Evolutionary conservation across 306 rosid species (phyloP), one percentile per base, ranked within the genome.

Genomic region (Prunus davidiana): DNA sequence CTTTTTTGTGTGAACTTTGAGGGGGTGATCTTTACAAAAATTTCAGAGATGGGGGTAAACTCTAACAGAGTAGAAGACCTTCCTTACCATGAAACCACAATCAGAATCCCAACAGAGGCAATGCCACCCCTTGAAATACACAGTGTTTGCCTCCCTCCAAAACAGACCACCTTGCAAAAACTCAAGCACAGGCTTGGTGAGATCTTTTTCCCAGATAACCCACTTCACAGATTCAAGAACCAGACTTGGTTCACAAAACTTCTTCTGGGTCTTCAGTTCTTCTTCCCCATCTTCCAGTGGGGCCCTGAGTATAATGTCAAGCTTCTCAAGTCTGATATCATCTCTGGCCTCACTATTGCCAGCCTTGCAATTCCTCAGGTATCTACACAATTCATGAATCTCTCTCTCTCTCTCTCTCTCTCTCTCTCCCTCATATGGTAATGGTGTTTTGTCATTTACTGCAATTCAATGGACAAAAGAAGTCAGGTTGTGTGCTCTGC

Each of bases 351-450:
- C 87, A 96, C 99, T 79, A 96, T 96, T 80, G 99, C 98, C 46
- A 92, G 97, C 75, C 97, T 96, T 7, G 96, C 98, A 57, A 96
- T 96, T 71, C 99, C 99, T 41, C 99, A 92, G 97, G 99, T 93
- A 46, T 2, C 43, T 38, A 38, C 43, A 38, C 43, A 38, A 38
- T 7, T 38, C 43, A 6, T 68, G n/a, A 27, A 24, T 57, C 61
- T 8, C 34, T 57, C 38, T 54, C 30, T 20, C 12, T 32, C 55
- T 57, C 56, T 55, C 49, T 7, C 64, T 5, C 27, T 18, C 54
- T 30, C 50, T n/a, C 22, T 30, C 45, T 0, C 25, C 25, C 38
- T 0, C 38, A 32, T 38, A 38, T 38, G 43, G 43, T 38, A 38
- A 38, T 38, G 9, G 9, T 38, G 43, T 38, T 38, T 38, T 38